Conservation (phyloP, 768 basidiomycete genomes). For the Rhodotorula diobovata region DNA sequence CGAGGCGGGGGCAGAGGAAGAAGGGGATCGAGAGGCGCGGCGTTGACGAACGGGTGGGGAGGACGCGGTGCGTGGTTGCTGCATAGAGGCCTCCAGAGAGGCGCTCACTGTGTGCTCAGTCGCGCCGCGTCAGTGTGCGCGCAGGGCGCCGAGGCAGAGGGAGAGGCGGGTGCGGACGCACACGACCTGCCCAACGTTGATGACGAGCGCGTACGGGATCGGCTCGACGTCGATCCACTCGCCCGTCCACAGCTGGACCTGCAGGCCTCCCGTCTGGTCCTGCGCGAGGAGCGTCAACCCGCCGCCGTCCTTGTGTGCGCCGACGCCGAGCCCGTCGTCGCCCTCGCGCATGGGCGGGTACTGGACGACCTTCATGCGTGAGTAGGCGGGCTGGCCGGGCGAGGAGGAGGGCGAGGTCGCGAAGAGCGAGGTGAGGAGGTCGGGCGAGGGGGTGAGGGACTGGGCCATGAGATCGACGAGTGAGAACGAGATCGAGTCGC, state of each 20-base stretch:
- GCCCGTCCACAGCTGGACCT: constrained; percentile 24
- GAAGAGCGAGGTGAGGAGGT: constrained; percentile 4
- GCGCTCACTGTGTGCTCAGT: constrained; percentile 3
- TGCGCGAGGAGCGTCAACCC: constrained; percentile 29
- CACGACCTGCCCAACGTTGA: constrained; percentile 33
- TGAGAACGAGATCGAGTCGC: neutral
- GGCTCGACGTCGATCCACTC: constrained; percentile 17
- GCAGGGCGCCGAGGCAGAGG: neutral
- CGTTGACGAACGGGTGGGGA: neutral
- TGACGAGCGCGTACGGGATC: constrained; percentile 11
- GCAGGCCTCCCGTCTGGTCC: constrained; percentile 24
- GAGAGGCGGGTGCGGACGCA: neutral
- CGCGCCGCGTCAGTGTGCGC: neutral
- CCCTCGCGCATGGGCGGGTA: constrained; percentile 11
- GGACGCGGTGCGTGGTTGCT: constrained; percentile 33
- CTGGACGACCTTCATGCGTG: constrained; percentile 25
- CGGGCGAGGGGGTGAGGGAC: constrained; percentile 7
- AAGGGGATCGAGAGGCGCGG: constrained; percentile 33
- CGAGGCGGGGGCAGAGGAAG: constrained; percentile 27
- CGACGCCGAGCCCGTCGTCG: constrained; percentile 14
- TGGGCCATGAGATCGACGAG: constrained; percentile 14
- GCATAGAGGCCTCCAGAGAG: constrained; percentile 15
- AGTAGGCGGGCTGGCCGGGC: neutral
- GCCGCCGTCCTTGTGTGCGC: constrained; percentile 23
- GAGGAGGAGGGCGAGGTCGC: neutral